phyloP scores from a whole-genome alignment of 768 basidiomycete genomes.

The Coprinellus micaceus region DNA sequence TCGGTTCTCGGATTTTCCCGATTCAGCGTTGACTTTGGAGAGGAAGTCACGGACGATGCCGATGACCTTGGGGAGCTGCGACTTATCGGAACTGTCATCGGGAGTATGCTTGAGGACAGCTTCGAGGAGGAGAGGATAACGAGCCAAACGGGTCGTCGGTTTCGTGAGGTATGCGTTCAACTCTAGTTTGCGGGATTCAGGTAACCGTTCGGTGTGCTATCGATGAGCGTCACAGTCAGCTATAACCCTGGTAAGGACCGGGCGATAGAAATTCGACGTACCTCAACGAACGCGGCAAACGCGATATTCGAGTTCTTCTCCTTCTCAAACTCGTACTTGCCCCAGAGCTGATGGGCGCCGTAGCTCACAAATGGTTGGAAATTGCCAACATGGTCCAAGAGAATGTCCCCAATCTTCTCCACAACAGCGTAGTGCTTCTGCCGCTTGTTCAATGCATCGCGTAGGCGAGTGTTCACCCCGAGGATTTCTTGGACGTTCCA shows the following conservation, averaged over 20 bases:
- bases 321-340: slow-evolving; percentile 99
- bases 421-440: slow-evolving; percentile 96
- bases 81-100: slow-evolving; percentile 86
- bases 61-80: slow-evolving; percentile 71
- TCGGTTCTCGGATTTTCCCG: slow-evolving; percentile 92
- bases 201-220: slow-evolving; percentile 80
- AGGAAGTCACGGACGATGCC: slow-evolving; percentile 78
- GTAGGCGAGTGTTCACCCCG: slow-evolving; percentile 83
- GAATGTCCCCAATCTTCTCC: slow-evolving; percentile 85
- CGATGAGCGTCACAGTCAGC: too few species aligned
- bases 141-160: slow-evolving; percentile 94
- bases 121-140: slow-evolving; percentile 90
- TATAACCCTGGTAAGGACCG: too few species aligned
- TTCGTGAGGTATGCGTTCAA: slow-evolving; percentile 97
- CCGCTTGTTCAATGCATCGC: slow-evolving; percentile 90
- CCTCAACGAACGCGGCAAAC: slow-evolving; percentile 95
- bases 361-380: slow-evolving; percentile 94
- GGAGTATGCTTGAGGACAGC: slow-evolving; percentile 91
- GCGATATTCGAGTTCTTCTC: slow-evolving; percentile 91
- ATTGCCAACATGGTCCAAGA: slow-evolving; percentile 80
- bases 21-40: slow-evolving; percentile 85
- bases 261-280: slow-evolving; percentile 32
- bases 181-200: slow-evolving; percentile 94
- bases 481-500: slow-evolving; percentile 98
- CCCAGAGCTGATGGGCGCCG: slow-evolving; percentile 94